Percentiles rank a stretch among this genome's conserved stretches.
Evolutionary conservation across 176 grass and related monocot species (phyloP).

Genomic region (Avena insularis): DNA sequence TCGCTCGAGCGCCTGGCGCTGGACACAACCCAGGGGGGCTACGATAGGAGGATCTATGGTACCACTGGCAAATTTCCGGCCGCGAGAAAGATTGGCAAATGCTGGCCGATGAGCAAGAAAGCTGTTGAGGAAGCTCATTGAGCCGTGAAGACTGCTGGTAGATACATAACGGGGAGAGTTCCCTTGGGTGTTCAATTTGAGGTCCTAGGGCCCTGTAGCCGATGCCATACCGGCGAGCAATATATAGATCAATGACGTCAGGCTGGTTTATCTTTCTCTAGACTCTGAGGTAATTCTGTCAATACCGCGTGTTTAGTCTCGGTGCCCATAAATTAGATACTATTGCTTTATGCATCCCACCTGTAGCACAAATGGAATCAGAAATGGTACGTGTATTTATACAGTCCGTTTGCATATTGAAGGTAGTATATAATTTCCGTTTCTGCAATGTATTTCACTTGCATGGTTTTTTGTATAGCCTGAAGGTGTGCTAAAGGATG

Average conservation of each 20-base stretch:
- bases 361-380: background rate
- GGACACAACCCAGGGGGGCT: background rate
- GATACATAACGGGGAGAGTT: background rate
- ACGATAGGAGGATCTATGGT: background rate
- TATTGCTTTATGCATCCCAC: background rate
- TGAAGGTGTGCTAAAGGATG: background rate
- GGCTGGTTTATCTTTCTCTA: background rate
- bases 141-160: background rate
- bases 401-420: background rate
- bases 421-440: background rate
- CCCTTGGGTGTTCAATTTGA: background rate
- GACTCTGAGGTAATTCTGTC: background rate
- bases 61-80: background rate
- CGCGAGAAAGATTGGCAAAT: background rate
- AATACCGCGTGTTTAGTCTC: background rate
- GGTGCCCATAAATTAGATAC: background rate
- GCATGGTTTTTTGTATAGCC: background rate
- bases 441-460: background rate
- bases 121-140: background rate
- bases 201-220: background rate
- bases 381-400: background rate
- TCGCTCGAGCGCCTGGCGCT: background rate
- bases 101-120: background rate
- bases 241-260: background rate
- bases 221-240: background rate